These are phyloP conservation scores for Thinopyrum obtusiflorum DNA, from an alignment of 202 grass and related monocot species.

Conservation along the genomic window DNA sequence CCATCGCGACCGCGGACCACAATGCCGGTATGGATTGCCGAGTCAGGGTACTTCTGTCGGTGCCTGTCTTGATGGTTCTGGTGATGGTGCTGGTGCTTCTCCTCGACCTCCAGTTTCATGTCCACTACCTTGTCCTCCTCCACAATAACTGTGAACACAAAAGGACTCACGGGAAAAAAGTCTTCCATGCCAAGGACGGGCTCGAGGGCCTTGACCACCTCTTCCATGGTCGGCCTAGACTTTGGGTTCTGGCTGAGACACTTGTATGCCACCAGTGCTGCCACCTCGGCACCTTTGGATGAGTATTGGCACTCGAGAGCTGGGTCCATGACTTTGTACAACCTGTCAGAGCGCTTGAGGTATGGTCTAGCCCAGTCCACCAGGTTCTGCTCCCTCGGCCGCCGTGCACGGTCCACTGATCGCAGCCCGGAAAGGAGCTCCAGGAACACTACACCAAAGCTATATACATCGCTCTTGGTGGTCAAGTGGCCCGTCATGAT, in stretches of 20 bases:
- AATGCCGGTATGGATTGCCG: constrained; percentile 54
- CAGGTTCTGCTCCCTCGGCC: constrained; percentile 48
- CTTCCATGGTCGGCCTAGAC: constrained; percentile 72
- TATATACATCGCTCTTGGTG: constrained; percentile 77
- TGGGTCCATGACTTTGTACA: constrained; percentile 64
- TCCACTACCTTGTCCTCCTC: constrained; percentile 59
- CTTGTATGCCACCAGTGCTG: constrained; percentile 72
- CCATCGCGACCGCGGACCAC: constrained; percentile 34
- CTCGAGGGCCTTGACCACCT: constrained; percentile 63
- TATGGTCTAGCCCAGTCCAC: constrained; percentile 72
- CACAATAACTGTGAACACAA: constrained; percentile 58
- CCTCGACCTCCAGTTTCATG: constrained; percentile 46
- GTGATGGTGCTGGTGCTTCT: constrained; percentile 21
- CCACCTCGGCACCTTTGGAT: constrained; percentile 59
- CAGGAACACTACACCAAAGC: constrained; percentile 66
- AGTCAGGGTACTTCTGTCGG: constrained; percentile 61
- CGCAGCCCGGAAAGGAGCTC: constrained; percentile 57
- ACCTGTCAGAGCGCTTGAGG: constrained; percentile 42
- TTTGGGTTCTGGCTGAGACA: constrained; percentile 71
- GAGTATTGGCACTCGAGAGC: constrained; percentile 71
- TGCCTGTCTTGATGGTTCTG: constrained; percentile 60
- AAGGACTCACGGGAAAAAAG: constrained; percentile 43
- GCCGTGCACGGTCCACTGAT: constrained; percentile 47
- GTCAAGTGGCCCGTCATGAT: constrained; percentile 81
- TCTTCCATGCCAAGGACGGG: constrained; percentile 61